These are phyloP conservation scores for Veloporphyrellus conicus DNA, from an alignment of 1,284 basidiomycete species.

Conservation along the genomic window DNA sequence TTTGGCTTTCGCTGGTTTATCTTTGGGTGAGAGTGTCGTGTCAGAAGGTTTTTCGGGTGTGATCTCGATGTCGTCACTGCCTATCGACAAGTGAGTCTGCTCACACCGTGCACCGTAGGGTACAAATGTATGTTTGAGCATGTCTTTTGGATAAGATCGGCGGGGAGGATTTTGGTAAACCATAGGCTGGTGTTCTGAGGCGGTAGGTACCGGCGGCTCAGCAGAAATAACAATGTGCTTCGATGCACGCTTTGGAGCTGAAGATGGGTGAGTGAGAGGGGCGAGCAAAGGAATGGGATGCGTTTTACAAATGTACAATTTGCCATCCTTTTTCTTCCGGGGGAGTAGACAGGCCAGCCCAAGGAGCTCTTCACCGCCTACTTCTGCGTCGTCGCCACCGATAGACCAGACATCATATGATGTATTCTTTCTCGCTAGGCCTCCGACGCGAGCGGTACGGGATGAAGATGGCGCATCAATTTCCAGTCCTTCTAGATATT, in stretches of 20 bases:
- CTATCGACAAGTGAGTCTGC: constrained; percentile 13
- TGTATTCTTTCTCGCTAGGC: constrained; percentile 47
- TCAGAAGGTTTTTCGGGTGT: constrained; percentile 1
- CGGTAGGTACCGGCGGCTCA: constrained; percentile 41
- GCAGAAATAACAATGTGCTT: constrained; percentile 56
- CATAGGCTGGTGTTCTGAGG: constrained; percentile 24
- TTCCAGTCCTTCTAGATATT: constrained; percentile 50
- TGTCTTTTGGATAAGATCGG: constrained; percentile 52
- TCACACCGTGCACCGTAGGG: constrained; percentile 53
- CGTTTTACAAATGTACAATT: constrained; percentile 52
- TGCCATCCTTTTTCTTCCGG: constrained; percentile 54
- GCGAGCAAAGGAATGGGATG: background rate
- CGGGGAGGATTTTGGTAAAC: constrained; percentile 52
- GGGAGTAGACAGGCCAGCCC: constrained; percentile 60
- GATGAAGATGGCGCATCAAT: constrained; percentile 43
- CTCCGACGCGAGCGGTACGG: constrained; percentile 40
- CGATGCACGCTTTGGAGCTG: constrained; percentile 57
- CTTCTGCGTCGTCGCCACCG: constrained; percentile 39
- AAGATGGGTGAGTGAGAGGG: background rate
- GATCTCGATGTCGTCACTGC: constrained; percentile 21
- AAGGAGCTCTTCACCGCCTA: constrained; percentile 62
- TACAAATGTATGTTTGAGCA: constrained; percentile 60
- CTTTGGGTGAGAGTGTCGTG: background rate
- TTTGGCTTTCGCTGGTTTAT: constrained; percentile 20
- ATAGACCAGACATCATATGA: constrained; percentile 64